Conservation (phyloP, 148 eudicot genomes). For the Limonium bicolor region DNA sequence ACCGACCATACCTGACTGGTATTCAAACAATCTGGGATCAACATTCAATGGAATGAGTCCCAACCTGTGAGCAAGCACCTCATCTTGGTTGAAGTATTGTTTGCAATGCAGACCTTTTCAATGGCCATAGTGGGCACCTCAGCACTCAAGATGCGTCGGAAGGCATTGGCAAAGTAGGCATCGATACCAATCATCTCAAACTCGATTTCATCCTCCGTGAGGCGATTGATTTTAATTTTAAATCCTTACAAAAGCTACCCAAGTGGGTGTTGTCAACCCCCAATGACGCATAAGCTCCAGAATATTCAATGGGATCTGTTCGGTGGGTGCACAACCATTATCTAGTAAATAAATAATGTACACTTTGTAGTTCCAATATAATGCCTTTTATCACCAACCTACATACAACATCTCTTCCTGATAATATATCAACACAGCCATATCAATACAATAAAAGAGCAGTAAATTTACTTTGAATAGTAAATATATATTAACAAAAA, state of each 20-base stretch:
- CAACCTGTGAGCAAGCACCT: slow-evolving; percentile 91
- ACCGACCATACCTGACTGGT: slow-evolving; percentile 51
- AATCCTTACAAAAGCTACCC: slow-evolving; percentile 47
- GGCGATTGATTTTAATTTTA: slow-evolving; percentile 47
- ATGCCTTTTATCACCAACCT: no score
- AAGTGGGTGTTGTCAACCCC: slow-evolving; percentile 70
- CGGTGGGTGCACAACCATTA: no score
- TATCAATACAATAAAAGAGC: no score
- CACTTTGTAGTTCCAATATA: no score
- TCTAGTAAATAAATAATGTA: no score
- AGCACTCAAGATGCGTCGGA: slow-evolving; percentile 74
- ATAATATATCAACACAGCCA: no score
- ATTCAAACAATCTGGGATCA: slow-evolving; percentile 81
- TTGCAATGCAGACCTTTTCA: slow-evolving; percentile 77
- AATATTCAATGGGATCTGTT: slow-evolving; percentile 52
- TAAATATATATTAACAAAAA: no score
- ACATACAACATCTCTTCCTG: no score
- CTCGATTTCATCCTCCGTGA: slow-evolving; percentile 55
- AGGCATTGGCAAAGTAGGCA: slow-evolving; percentile 85
- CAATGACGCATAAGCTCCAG: slow-evolving; percentile 67
- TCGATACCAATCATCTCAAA: slow-evolving; percentile 91
- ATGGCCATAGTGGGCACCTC: slow-evolving; percentile 99
- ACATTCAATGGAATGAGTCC: slow-evolving; percentile 83
- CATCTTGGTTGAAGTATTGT: slow-evolving; percentile 88
- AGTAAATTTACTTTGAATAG: no score